Base-by-base conservation (phyloP, 192 early-diverging fungal species). In the Entomortierella chlamydospora region DNA sequence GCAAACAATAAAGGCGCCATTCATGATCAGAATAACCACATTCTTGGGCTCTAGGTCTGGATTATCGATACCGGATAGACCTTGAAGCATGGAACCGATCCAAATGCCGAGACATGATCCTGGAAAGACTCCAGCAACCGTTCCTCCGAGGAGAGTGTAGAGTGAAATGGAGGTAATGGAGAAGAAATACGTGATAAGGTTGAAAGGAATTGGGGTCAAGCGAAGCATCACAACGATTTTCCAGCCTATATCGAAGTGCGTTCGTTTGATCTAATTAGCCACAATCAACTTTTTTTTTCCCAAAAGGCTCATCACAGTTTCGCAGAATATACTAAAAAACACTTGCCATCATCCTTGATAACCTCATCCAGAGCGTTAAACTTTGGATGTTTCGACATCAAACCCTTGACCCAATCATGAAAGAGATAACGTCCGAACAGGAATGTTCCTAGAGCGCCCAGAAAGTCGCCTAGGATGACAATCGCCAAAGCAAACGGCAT, bases 141-240 rank as follows among this genome's bases (percentile, higher is more conserved):
- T 84, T 20, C 79, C 79, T 73, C 73, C 78, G 15, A 81, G 57
- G 4, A 84, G 62, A 7, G 79, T 67, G 17, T 63, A 67, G 8
- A 84, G 66, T 20, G 63, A 50, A 25, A 84, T 81, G 13, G 79
- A 81, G 50, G 79, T 84, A 37, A 84, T 72, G 2, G 83, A 84
- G 45, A 84, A 84, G 47, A 84, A 81, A 56, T 81, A 84, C 31
- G 73, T 84, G 41, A 84, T 78, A 25, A 84, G 55, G 58, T 84
- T 84, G 66, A 84, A 84, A 3, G 83, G 83, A 23, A 84, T 67
- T 0, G 83, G 83, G 0, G 83, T 81, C 62, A 84, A 37, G 9
- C 83, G 72, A 12, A 84, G 53, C 83, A 84, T 81, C 18, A 84
- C 79, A 22, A 84, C 83, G 54, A 84, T 84, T 39, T 81, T 84